phyloP scores from a whole-genome alignment of 2,329 filamentous ascomycete species.

The Pseudogymnoascus sp. region DNA sequence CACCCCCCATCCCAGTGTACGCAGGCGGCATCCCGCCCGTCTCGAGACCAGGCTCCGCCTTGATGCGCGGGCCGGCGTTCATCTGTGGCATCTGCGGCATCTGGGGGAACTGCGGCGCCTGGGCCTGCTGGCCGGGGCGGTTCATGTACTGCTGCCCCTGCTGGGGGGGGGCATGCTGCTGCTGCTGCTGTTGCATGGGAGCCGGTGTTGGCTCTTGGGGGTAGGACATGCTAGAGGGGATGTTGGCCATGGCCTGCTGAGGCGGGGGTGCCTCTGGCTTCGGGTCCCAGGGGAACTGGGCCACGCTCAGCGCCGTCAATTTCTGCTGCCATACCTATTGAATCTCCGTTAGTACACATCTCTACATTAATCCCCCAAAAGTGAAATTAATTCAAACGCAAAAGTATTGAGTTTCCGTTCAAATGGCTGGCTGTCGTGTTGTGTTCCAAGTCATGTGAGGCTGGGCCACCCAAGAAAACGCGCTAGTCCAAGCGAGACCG shows the following conservation, averaged over 20 bases:
- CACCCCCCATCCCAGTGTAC: slow-evolving; percentile 18
- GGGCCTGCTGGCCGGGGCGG: slow-evolving; percentile 6
- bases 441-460: slow-evolving; percentile 7
- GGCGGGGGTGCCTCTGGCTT: slow-evolving; percentile 53
- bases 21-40: neutral
- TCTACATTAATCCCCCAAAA: slow-evolving; percentile 9
- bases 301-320: slow-evolving; percentile 74
- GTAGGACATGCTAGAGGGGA: slow-evolving; percentile 25
- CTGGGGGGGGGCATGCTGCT: slow-evolving; percentile 9
- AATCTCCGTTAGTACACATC: slow-evolving; percentile 20
- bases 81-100: slow-evolving; percentile 12
- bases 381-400: neutral
- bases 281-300: slow-evolving; percentile 92
- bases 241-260: slow-evolving; percentile 26
- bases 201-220: slow-evolving; percentile 21
- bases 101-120: slow-evolving; percentile 10
- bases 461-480: neutral
- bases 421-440: neutral
- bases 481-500: slow-evolving; percentile 6
- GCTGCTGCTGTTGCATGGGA: slow-evolving; percentile 15
- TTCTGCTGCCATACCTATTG: slow-evolving; percentile 87
- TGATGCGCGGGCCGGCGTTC: slow-evolving; percentile 27
- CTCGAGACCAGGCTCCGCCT: slow-evolving; percentile 37
- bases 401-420: neutral
- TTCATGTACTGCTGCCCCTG: slow-evolving; percentile 10